Evolutionary conservation across 495 filamentous ascomycete species (phyloP), one percentile per base, ranked within the genome.

Genomic region (Pyrenula aspistea): DNA sequence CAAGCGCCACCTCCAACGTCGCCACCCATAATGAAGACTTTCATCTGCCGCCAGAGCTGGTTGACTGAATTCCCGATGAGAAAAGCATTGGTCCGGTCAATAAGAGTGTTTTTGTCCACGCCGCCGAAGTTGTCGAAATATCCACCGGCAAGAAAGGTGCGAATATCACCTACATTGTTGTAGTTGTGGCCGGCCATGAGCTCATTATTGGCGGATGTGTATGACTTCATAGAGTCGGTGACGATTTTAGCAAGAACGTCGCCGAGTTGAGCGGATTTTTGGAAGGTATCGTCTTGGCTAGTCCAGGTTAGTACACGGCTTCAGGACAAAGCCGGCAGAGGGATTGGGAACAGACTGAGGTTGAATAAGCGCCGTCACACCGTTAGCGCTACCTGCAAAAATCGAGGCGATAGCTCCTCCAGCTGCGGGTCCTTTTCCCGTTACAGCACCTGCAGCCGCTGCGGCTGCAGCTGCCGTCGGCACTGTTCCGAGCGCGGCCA

Each of bases 21-120:
- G 47, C 63, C 63, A 8, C 66, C 67, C 57, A 67, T 60, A 48
- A 69, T 58, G 59, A 67, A 67, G 49, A 68, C 54, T 51, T 62
- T 66, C 31, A 63, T 59, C 2, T 23, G 51, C 19, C 62, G 66
- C 47, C 58, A 63, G 11, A 68, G 59, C 25, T 55, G 42, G 49
- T 67, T 66, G 51, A 66, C 61, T 12, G 64, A 53, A 4, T 56
- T 56, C 20, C 62, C 62, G 52, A 61, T 42, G 1, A 68, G 57
- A 53, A 67, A 61, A 49, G 31, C 57, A 20, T 56, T 63, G 60
- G 63, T 63, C 19, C 56, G 23, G 23, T 65, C 56, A 15, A 55
- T 61, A 56, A 63, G 49, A 2, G 56, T 50, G 15, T 63, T 59
- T 48, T 65, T 66, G 51, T 66, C 63, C 2, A 65, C 57, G 47